Evolutionary conservation across 192 early-diverging fungal genomes (phyloP), one percentile per base, ranked within the genome.

Genomic region (Backusella circina): DNA sequence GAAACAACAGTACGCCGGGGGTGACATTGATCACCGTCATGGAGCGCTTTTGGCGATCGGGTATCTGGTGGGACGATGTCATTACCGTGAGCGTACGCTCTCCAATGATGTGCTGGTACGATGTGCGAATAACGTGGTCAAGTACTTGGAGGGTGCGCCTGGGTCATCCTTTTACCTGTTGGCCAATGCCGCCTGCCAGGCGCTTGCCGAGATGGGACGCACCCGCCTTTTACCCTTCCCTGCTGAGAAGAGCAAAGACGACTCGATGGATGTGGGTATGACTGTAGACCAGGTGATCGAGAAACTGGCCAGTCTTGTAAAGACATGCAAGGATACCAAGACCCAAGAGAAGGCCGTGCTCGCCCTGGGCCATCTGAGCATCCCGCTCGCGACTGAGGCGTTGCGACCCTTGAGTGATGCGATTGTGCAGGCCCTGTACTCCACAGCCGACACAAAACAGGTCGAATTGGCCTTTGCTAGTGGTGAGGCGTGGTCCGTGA

Each of bases 381-480:
- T 91, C 15, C 84, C 88, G 10, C 78, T 81, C 15, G 54, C 79
- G 0, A 54, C 39, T 0, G 38, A 70, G 0, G n/a, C n/a, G n/a
- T 8, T 12, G 10, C 35, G 28, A 0, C 35, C 32, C 2, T 70
- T 85, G 8, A 10, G 44, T 1, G 65, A 73, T 2, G 16, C 41
- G 1, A 75, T 91, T 30, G 54, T 91, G 1, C 82, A 87, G 30
- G 82, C 83, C 50, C 71, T 85, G 15, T 81, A 74, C 37, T 54
- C 75, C 30, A 75, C 75, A 12, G 81, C 84, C 0, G 74, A 82
- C 37, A 88, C 90, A 37, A 95, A 97, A 72, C 90, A 95, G 39
- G 85, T 93, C 0, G 97, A 98, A 64, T 75, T 94, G 35, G 90
- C 95, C 68, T 97, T 98, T 76, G 89, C 90, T 13, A 86, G 93